These are phyloP conservation scores for Penicillium cataractarum DNA, from an alignment of 495 filamentous ascomycete genomes.

Conservation along the genomic window DNA sequence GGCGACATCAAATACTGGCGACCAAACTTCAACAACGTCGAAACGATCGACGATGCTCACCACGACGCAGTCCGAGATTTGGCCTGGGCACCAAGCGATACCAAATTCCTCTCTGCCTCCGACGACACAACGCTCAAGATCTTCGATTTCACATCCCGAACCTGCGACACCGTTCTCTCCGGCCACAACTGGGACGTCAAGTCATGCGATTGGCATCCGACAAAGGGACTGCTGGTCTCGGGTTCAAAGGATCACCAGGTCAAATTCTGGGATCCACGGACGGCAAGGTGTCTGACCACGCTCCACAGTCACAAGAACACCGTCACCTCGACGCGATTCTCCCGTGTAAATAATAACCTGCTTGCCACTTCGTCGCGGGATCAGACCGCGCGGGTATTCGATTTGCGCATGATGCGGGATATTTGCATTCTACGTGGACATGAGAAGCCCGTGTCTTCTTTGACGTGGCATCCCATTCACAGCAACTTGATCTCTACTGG, in stretches of 20 bases:
- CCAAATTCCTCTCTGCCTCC: conserved; percentile 93
- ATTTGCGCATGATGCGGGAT: conserved; percentile 97
- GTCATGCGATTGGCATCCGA: conserved; percentile 95
- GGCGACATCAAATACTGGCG: conserved; percentile 98
- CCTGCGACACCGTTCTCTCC: conserved; percentile 75
- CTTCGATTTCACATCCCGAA: conserved; percentile 90
- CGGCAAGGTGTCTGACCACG: conserved; percentile 84
- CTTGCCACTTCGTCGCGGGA: conserved; percentile 92
- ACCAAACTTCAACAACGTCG: conserved; percentile 98
- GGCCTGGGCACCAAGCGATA: conserved; percentile 90
- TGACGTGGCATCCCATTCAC: conserved; percentile 94
- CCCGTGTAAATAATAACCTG: conserved; percentile 76
- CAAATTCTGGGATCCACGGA: conserved; percentile 96
- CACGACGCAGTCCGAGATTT: conserved; percentile 86
- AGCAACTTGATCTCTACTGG: conserved; percentile 86
- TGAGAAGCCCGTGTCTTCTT: conserved; percentile 90
- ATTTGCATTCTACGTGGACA: conserved; percentile 88
- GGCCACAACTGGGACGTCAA: conserved; percentile 98
- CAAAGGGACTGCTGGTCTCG: conserved; percentile 90
- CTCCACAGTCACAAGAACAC: conserved; percentile 98
- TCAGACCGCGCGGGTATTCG: conserved; percentile 88
- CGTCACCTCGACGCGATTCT: conserved; percentile 86
- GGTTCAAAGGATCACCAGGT: conserved; percentile 97
- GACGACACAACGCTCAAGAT: conserved; percentile 93
- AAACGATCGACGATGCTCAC: conserved; percentile 90